Base-by-base conservation (phyloP, 2,329 filamentous ascomycete species). In the Arthroderma uncinatum region DNA sequence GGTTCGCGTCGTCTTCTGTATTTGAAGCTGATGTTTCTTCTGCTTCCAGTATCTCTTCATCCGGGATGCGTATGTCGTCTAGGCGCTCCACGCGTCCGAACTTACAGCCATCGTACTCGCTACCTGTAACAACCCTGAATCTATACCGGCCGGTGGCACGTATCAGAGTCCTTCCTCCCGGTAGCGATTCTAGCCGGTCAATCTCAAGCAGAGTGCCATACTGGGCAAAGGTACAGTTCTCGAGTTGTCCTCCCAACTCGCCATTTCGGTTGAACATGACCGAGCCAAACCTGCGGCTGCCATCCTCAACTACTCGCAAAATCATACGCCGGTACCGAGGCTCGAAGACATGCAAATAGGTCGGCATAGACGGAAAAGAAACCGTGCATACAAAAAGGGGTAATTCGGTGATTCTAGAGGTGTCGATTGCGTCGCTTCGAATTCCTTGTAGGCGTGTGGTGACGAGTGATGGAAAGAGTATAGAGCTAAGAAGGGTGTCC, bases 271-370 rank as follows among this genome's bases (percentile, higher is more conserved):
- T 87, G 61, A 84, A 83, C 66, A 88, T 79, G 16, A 95, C 79
- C 87, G 95, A 95, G 23, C 91, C 91, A 66, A 96, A 95, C 23
- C 82, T 87, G 12, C 82, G 77, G 59, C 86, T 82, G 0, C 83
- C 82, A 57, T 65, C 75, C 61, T 90, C 85, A 55, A 94, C 75
- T 0, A 83, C 86, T 36, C 89, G 82, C 50, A 86, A 80, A 37
- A 95, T 85, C 89, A 95, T 93, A n/a, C 93, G 77, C 6, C 89
- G 82, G 68, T 95, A 95, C 5, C 87, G 81, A n/a, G 88, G 87
- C 68, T 95, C 91, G 66, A 95, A 95, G n/a, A 96, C 82, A 64
- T 94, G 87, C 2, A 95, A 75, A 63, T 93, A 93, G 0, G 88
- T 91, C 0, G 86, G 89, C 82, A 92, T 89, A 1, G 79, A 77